These are phyloP conservation scores for Cercospora brassicicola DNA, from an alignment of 2,329 filamentous ascomycete genomes.

Conservation along the genomic window DNA sequence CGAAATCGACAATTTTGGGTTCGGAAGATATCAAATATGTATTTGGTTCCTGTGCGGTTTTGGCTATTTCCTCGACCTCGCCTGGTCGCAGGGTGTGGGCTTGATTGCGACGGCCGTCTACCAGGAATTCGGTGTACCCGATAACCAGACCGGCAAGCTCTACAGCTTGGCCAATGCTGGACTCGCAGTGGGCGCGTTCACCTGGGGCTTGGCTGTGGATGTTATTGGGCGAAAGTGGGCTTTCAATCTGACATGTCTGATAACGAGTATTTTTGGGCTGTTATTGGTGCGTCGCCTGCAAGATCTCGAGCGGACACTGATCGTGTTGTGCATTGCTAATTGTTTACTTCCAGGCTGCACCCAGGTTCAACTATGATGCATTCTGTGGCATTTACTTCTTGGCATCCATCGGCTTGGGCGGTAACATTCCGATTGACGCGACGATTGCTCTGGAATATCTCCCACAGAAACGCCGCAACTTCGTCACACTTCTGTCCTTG, in stretches of 20 bases:
- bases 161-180: conserved; percentile 54
- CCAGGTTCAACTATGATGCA: conserved; percentile 45
- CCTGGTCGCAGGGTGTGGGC: conserved; percentile 62
- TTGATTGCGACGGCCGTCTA: conserved; percentile 56
- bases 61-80: conserved; percentile 57
- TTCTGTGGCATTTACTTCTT: conserved; percentile 45
- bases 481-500: conserved; percentile 55
- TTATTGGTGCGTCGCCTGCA: conserved; percentile 43
- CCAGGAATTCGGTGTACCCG: conserved; percentile 57
- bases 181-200: conserved; percentile 56
- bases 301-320: conserved; percentile 30
- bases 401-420: conserved; percentile 42
- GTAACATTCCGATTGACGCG: conserved; percentile 58
- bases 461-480: conserved; percentile 53
- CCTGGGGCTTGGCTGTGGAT: conserved; percentile 59
- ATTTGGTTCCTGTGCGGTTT: conserved; percentile 56
- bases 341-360: conserved; percentile 41
- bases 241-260: conserved; percentile 60
- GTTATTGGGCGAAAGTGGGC: conserved; percentile 57
- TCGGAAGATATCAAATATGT: conserved; percentile 52
- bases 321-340: conserved; percentile 29
- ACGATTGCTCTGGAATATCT: conserved; percentile 59
- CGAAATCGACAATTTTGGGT: conserved; percentile 55
- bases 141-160: conserved; percentile 50
- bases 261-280: conserved; percentile 56